Conservation (phyloP, 768 basidiomycete genomes). For the Kwoniella dendrophila region DNA sequence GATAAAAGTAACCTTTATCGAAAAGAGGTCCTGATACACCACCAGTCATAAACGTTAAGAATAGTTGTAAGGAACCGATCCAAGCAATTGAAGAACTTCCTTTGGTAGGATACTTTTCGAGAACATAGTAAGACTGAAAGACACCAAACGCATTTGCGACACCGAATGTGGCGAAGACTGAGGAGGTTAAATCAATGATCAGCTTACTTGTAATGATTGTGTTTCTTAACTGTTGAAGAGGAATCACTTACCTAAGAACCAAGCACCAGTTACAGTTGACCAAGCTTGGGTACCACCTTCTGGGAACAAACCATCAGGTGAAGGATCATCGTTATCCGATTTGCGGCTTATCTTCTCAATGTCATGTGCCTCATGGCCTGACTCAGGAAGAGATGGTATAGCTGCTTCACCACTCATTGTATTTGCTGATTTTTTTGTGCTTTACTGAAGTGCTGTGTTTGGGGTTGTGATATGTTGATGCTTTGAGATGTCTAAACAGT, state of each 20-base stretch:
- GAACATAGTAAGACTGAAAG: slow-evolving; percentile 54
- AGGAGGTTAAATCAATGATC: too few relatives aligned
- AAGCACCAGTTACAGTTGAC: not conserved
- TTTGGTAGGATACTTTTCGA: slow-evolving; percentile 41
- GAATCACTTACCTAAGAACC: slow-evolving; percentile 5
- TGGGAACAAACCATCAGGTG: not conserved
- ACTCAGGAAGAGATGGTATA: too few relatives aligned
- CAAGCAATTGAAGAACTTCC: slow-evolving; percentile 46
- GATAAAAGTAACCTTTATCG: slow-evolving; percentile 50
- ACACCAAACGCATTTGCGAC: slow-evolving; percentile 54
- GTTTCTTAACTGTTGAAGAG: not conserved
- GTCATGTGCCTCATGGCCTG: not conserved
- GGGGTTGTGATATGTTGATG: too few relatives aligned
- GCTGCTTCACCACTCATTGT: too few relatives aligned
- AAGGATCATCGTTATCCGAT: not conserved
- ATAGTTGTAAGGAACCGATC: slow-evolving; percentile 53
- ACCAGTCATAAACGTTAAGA: slow-evolving; percentile 46
- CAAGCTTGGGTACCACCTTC: slow-evolving; percentile 5
- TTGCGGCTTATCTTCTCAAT: not conserved
- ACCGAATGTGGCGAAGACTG: slow-evolving; percentile 33
- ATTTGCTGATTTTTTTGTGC: too few relatives aligned
- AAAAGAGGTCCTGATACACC: slow-evolving; percentile 48
- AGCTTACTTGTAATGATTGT: not conserved
- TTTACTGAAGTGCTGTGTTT: too few relatives aligned
- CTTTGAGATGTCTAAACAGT: too few relatives aligned